phyloP scores from a whole-genome alignment of 2,329 filamentous ascomycete genomes.

The Plenodomus tracheiphilus region DNA sequence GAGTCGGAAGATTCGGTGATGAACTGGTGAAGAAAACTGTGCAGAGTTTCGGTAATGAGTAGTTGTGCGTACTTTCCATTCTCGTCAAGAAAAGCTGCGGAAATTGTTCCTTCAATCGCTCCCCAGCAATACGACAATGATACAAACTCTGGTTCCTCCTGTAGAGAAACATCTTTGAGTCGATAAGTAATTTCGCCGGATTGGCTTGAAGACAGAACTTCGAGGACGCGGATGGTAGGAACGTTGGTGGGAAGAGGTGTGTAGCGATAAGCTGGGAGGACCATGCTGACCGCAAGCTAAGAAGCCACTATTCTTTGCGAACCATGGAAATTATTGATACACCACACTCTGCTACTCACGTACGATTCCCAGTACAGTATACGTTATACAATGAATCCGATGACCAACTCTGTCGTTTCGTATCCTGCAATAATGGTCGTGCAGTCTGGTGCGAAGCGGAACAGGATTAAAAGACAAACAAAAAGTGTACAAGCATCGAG shows the following conservation, averaged over 20 bases:
- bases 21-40: conserved; percentile 8
- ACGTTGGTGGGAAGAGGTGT: not conserved
- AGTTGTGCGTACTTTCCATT: conserved; percentile 3
- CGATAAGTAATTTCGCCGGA: not conserved
- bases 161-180: not conserved
- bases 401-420: too few relatives aligned
- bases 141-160: conserved; percentile 4
- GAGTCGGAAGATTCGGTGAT: not conserved
- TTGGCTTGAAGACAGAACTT: not conserved
- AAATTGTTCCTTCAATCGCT: not conserved
- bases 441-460: too few relatives aligned
- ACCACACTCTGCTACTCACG: not conserved
- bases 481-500: too few relatives aligned
- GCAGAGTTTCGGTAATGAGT: conserved; percentile 9
- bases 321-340: not conserved
- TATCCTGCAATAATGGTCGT: too few relatives aligned
- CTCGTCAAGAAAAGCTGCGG: not conserved
- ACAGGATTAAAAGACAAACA: too few relatives aligned
- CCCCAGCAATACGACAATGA: conserved; percentile 17
- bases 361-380: too few relatives aligned
- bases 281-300: not conserved
- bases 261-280: not conserved
- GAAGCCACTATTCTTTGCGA: not conserved
- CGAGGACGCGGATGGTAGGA: not conserved
- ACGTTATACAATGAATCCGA: too few relatives aligned